Percentiles rank a stretch among this genome's conserved stretches.
Conservation (phyloP, 805 yeast species). For the Nakazawaea laoshanensis region DNA sequence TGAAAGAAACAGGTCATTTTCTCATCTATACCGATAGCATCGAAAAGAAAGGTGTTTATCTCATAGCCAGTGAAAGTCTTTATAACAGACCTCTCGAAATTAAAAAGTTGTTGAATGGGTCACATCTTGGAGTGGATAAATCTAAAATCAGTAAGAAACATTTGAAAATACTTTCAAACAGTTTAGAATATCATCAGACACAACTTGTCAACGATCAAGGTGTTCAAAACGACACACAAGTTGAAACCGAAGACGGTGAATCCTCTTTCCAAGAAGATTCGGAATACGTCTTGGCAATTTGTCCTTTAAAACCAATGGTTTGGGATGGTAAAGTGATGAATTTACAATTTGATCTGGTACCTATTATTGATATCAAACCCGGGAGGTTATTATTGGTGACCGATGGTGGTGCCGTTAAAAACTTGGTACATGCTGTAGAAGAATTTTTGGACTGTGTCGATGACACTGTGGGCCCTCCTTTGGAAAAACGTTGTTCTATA, state of each 20-base stretch:
- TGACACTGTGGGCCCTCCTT: conserved; percentile 40
- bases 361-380: conserved; percentile 49
- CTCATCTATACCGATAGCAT: conserved; percentile 65
- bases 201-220: conserved; percentile 1
- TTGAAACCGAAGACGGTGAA: conserved; percentile 17
- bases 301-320: conserved; percentile 76
- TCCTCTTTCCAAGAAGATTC: conserved; percentile 19
- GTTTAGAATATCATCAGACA: too few relatives aligned
- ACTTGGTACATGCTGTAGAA: conserved; percentile 45
- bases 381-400: conserved; percentile 64
- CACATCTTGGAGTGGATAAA: conserved; percentile 44
- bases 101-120: conserved; percentile 32
- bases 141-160: conserved; percentile 24
- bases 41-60: conserved; percentile 69
- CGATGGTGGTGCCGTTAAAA: conserved; percentile 55
- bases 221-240: conserved; percentile 17
- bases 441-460: conserved; percentile 50
- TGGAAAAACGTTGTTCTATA: conserved; percentile 63
- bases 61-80: conserved; percentile 64
- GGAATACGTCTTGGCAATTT: conserved; percentile 64
- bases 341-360: conserved; percentile 36
- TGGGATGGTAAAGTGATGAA: conserved; percentile 83
- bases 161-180: conserved; percentile 17
- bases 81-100: conserved; percentile 33
- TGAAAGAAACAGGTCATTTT: conserved; percentile 64